These are phyloP conservation scores for Colletotrichum eleusines DNA, from an alignment of 2,329 filamentous ascomycete genomes.

Conservation along the genomic window DNA sequence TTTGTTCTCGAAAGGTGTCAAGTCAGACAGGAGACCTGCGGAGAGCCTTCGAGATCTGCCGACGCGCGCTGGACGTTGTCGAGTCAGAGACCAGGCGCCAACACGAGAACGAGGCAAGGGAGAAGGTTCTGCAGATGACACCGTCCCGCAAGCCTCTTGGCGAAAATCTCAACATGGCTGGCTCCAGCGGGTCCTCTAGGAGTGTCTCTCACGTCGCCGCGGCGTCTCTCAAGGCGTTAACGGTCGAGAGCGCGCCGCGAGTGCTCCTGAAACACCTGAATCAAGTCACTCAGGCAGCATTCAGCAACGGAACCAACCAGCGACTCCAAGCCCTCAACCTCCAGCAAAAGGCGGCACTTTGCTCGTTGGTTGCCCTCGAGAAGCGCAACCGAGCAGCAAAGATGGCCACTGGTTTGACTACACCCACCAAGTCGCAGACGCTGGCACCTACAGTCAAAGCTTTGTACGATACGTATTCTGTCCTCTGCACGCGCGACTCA, in stretches of 20 bases:
- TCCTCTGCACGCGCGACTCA: conserved; percentile 88
- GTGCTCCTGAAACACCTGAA: conserved; percentile 93
- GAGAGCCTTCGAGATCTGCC: conserved; percentile 95
- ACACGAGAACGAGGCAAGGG: conserved; percentile 72
- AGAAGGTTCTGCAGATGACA: conserved; percentile 68
- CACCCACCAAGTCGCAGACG: conserved; percentile 72
- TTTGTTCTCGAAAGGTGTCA: conserved; percentile 94
- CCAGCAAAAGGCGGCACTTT: conserved; percentile 95
- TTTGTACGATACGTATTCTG: conserved; percentile 85
- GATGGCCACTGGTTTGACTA: conserved; percentile 55
- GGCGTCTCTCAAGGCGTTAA: conserved; percentile 71
- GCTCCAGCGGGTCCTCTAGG: conserved; percentile 52
- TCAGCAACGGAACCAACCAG: conserved; percentile 89
- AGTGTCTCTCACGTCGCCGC: conserved; percentile 62
- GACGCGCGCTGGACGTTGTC: conserved; percentile 87
- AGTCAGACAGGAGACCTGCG: conserved; percentile 94
- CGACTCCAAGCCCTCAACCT: conserved; percentile 89
- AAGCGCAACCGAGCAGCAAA: conserved; percentile 72
- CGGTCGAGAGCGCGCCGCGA: conserved; percentile 83
- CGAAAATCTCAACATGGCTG: conserved; percentile 82
- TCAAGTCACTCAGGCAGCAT: conserved; percentile 88
- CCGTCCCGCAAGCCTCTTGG: conserved; percentile 82
- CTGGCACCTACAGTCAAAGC: conserved; percentile 84
- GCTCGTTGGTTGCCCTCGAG: conserved; percentile 88
- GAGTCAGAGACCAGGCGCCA: conserved; percentile 85